phyloP scores from a whole-genome alignment of 2,329 filamentous ascomycete species.

The Esteya vermicola region DNA sequence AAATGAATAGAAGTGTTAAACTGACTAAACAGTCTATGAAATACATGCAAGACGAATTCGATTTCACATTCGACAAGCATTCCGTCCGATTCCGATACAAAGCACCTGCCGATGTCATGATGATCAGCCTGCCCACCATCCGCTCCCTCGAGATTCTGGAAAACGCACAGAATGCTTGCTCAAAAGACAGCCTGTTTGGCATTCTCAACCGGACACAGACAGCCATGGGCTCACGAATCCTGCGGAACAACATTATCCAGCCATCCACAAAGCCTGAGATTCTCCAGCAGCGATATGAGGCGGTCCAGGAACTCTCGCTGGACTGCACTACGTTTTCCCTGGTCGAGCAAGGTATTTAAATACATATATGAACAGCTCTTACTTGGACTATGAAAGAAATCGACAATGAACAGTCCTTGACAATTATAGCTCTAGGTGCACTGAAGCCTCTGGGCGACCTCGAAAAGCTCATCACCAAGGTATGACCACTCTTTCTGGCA shows the following conservation, averaged over 20 bases:
- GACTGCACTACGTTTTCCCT: constrained; percentile 77
- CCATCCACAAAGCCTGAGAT: constrained; percentile 60
- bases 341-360: constrained; percentile 46
- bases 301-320: constrained; percentile 65
- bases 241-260: constrained; percentile 78
- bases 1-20: no score
- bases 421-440: constrained; percentile 8
- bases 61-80: constrained; percentile 56
- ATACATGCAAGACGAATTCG: constrained; percentile 60
- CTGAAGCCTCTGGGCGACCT: constrained; percentile 58
- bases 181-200: constrained; percentile 70
- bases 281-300: constrained; percentile 61
- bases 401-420: not conserved
- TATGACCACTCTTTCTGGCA: constrained; percentile 15
- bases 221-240: constrained; percentile 73
- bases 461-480: constrained; percentile 66
- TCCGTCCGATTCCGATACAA: constrained; percentile 78
- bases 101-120: constrained; percentile 83
- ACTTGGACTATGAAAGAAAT: not conserved
- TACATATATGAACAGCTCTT: no score
- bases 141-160: constrained; percentile 80
- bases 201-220: constrained; percentile 75
- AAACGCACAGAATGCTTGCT: constrained; percentile 65
- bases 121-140: constrained; percentile 84
- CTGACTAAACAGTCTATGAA: constrained; percentile 80